Base-by-base conservation (phyloP, 176 grass and related monocot genomes). In the Leersia perrieri region DNA sequence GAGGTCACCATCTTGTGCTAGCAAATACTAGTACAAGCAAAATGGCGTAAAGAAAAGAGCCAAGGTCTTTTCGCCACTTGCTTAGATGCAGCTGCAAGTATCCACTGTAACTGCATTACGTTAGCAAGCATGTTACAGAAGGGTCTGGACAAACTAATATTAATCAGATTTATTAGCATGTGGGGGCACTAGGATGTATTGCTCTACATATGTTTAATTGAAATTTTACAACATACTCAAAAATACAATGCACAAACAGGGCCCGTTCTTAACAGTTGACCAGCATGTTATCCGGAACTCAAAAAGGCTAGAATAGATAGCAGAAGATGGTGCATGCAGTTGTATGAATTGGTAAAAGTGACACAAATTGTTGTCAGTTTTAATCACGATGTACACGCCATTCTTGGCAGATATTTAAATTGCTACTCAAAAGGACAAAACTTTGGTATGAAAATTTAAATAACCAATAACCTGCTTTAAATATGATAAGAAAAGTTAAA, bases 21-120 rank as follows among this genome's bases (percentile, higher is more conserved):
- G 22, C 5, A 58, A 72, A 14, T 32, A 57, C 51, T 29, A 16
- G 61, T 58, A 74, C 73, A 74, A 75, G 31, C 29, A 60, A 73
- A 45, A n/a, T n/a, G n/a, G 15, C n/a, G n/a, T n/a, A n/a, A n/a
- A n/a, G n/a, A n/a, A n/a, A n/a, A 20, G 25, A 45, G 30, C 38
- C 44, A 66, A 58, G 31, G n/a, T 13, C 49, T 53, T 53, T 53
- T 45, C 23, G 25, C 18, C 10, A 33, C 34, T 68, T 79, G 75
- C 80, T 72, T 88, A 67, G 60, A 88, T 60, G 60, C 6, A 33
- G 83, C 60, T 41, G 68, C 74, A 67, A 66, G 58, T 78, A 60
- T 83, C 33, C 61, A 22, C 53, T 41, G 53, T 9, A 53, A 32
- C 51, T 25, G 51, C 49, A 11, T 77, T 29, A 15, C 28, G 26